These are phyloP conservation scores for Septoria linicola DNA, from an alignment of 2,329 filamentous ascomycete genomes.

Conservation along the genomic window DNA sequence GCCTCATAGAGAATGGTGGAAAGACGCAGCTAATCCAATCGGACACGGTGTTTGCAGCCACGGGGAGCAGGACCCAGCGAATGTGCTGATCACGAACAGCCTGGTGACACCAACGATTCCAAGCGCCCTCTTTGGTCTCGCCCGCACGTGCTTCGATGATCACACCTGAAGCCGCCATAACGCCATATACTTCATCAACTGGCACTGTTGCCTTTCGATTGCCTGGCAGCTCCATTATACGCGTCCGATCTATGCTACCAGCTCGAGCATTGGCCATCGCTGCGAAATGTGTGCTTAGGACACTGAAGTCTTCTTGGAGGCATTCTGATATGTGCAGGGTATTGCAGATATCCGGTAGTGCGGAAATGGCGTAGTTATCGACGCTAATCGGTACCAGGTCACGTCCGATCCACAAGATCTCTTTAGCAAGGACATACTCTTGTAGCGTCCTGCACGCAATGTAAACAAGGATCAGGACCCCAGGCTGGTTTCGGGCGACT, in stretches of 20 bases:
- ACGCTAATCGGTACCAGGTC: not conserved
- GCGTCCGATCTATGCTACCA: conserved; percentile 1
- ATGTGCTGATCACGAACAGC: not conserved
- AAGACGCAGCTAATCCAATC: too few species aligned
- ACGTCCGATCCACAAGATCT: conserved; percentile 1
- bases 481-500: too few species aligned
- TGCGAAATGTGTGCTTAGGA: not conserved
- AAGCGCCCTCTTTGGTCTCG: not conserved
- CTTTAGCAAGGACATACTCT: conserved; percentile 6
- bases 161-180: conserved; percentile 9
- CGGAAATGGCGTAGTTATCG: conserved; percentile 5
- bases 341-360: conserved; percentile 10
- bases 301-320: not conserved
- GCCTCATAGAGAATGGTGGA: not conserved
- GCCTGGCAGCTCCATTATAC: conserved; percentile 3
- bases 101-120: conserved; percentile 4
- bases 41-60: not conserved
- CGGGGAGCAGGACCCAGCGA: conserved; percentile 5
- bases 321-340: conserved; percentile 6
- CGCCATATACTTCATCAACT: conserved; percentile 8
- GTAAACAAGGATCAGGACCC: too few species aligned
- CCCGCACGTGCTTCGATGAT: not conserved
- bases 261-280: conserved; percentile 4
- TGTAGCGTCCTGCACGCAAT: not conserved
- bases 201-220: conserved; percentile 1